phyloP scores from a whole-genome alignment of 345 rosid genomes.

The Brassica napus region Da-Ae NC_063444.1:1184501-1185000 shows the following conservation, averaged over 20 bases:
- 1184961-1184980: not conserved
- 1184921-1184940: not conserved
- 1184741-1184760: not conserved
- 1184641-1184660: conserved; percentile 69
- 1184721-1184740: not conserved
- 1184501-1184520: not conserved
- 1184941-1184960: not conserved
- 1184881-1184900: not conserved
- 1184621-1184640: conserved; percentile 63
- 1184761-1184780: not conserved
- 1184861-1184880: not conserved
- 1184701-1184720: conserved; percentile 42
- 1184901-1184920: no score
- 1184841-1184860: not conserved
- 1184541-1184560: conserved; percentile 59
- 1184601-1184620: conserved; percentile 43
- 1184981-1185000: conserved; percentile 4
- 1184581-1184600: conserved; percentile 41
- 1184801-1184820: not conserved
- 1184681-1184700: conserved; percentile 65
- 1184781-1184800: not conserved
- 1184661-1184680: conserved; percentile 53
- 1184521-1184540: conserved; percentile 48
- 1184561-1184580: conserved; percentile 60
- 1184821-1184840: not conserved